These are phyloP conservation scores for Talaromyces rugulosus DNA, from an alignment of 2,329 filamentous ascomycete species.

Conservation along the genomic window DNA sequence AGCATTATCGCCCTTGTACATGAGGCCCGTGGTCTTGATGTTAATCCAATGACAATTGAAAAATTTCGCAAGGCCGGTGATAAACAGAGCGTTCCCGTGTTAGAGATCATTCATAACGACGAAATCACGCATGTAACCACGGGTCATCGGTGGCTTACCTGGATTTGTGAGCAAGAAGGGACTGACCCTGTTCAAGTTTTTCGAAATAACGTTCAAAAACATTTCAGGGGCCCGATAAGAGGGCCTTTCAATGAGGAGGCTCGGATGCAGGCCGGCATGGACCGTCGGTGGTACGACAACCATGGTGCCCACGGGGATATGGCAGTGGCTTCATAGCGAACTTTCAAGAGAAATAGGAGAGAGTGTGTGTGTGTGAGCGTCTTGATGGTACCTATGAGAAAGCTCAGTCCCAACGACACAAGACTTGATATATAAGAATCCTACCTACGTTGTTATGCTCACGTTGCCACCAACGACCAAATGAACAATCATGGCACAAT, in stretches of 20 bases:
- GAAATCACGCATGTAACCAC: conserved; percentile 49
- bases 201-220: conserved; percentile 38
- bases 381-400: neutral
- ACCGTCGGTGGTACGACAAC: conserved; percentile 40
- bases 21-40: conserved; percentile 44
- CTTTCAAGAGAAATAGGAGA: neutral
- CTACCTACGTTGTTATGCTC: neutral
- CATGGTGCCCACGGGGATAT: neutral
- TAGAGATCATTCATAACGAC: conserved; percentile 46
- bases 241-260: conserved; percentile 46
- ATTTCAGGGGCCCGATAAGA: conserved; percentile 40
- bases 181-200: conserved; percentile 45
- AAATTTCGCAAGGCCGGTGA: conserved; percentile 43
- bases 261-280: conserved; percentile 42
- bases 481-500: too few species aligned
- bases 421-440: neutral
- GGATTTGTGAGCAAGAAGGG: conserved; percentile 45
- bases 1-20: conserved; percentile 47
- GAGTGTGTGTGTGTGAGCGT: too few species aligned
- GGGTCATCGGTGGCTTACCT: conserved; percentile 45
- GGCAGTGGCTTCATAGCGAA: neutral
- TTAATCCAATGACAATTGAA: conserved; percentile 46
- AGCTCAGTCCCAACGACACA: neutral
- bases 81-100: conserved; percentile 37
- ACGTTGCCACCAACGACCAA: too few species aligned